A percentile compares a stretch with the other conserved stretches of the same genome.
Conservation (phyloP, 495 filamentous ascomycete genomes). For the Haplographium delicatum region DNA sequence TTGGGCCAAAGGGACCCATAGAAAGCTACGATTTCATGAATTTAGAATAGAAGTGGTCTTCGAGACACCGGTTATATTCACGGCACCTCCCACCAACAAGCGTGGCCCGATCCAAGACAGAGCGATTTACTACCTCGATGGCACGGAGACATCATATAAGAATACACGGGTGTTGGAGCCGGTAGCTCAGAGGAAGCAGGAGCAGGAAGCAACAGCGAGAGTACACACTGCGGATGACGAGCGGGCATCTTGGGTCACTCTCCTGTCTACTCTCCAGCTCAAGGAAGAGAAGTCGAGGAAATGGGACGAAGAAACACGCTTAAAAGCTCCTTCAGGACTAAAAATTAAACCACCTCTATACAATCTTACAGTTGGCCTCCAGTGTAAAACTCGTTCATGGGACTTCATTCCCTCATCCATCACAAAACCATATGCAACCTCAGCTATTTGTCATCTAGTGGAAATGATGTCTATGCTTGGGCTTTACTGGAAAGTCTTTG, state of each 20-base stretch:
- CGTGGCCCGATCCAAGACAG: constrained; percentile 32
- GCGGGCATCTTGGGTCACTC: constrained; percentile 39
- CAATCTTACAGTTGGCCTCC: constrained; percentile 38
- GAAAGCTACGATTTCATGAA: constrained; percentile 35
- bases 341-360: constrained; percentile 22
- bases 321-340: constrained; percentile 13
- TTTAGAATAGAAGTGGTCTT: constrained; percentile 46
- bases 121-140: constrained; percentile 35
- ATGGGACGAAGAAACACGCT: constrained; percentile 33
- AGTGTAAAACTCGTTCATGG: constrained; percentile 43
- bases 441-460: constrained; percentile 43
- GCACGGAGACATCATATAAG: constrained; percentile 30
- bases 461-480: constrained; percentile 46
- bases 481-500: constrained; percentile 46
- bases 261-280: constrained; percentile 38
- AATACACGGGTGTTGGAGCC: constrained; percentile 28
- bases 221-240: constrained; percentile 45
- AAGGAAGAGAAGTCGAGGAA: constrained; percentile 37
- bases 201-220: constrained; percentile 24
- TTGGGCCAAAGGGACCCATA: constrained; percentile 37
- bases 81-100: constrained; percentile 35
- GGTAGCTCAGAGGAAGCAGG: constrained; percentile 14
- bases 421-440: constrained; percentile 45
- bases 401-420: constrained; percentile 42
- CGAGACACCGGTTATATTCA: constrained; percentile 44